phyloP scores from a whole-genome alignment of 1,284 basidiomycete species.

The Heterobasidion parviporum region DNA sequence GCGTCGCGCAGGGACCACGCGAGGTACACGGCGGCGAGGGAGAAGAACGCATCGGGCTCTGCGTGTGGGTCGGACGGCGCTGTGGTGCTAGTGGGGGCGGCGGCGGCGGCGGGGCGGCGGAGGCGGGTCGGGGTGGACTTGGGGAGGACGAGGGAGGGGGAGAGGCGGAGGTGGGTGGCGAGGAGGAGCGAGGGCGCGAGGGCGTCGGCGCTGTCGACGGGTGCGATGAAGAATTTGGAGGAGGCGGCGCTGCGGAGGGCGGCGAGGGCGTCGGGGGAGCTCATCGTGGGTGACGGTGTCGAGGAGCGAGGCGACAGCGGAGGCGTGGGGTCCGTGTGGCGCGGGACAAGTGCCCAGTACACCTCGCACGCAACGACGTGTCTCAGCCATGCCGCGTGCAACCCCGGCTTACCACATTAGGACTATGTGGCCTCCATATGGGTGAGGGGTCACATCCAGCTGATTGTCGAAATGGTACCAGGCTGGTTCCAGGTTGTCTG shows the following conservation, averaged over 20 bases:
- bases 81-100: conserved; percentile 15
- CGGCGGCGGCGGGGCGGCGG: conserved; percentile 38
- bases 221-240: conserved; percentile 3
- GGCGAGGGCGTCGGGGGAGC: conserved; percentile 9
- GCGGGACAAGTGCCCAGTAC: no score
- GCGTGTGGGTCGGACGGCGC: conserved; percentile 21
- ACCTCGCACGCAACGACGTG: no score
- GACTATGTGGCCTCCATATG: no score
- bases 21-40: conserved; percentile 73
- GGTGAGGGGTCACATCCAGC: no score
- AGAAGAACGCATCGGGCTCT: conserved; percentile 58
- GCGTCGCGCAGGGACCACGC: conserved; percentile 72
- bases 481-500: no score
- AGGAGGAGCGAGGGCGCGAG: conserved; percentile 38
- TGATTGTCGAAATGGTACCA: no score
- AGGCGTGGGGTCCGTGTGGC: no score
- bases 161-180: conserved; percentile 63
- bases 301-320: background rate
- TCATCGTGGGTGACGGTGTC: background rate
- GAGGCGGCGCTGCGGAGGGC: conserved; percentile 10
- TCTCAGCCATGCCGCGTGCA: no score
- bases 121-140: conserved; percentile 74
- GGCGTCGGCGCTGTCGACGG: conserved; percentile 25
- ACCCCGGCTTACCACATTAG: no score
- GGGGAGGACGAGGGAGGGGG: conserved; percentile 42